Percentiles rank a stretch among this genome's conserved stretches.
These are phyloP conservation scores for Eremothecium cymbalariae DNA, from an alignment of 1,139 yeast genomes.

Conservation along the genomic window DNA sequence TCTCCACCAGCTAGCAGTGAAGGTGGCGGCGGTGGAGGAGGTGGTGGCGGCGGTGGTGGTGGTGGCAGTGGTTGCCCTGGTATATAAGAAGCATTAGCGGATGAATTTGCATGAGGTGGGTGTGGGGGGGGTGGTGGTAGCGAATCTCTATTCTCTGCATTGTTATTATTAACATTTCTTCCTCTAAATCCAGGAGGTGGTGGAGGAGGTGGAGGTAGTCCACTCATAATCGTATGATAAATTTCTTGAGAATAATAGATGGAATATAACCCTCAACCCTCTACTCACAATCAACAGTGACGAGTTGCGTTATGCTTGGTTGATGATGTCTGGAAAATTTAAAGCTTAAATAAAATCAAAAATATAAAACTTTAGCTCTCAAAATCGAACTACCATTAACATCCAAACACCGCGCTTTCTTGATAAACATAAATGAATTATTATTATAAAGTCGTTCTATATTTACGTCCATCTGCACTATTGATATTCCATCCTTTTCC, in stretches of 20 bases:
- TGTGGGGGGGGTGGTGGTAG: slow-evolving; percentile 26
- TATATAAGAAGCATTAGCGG: slow-evolving; percentile 9
- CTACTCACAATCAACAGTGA: no score
- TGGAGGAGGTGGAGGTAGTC: slow-evolving; percentile 22
- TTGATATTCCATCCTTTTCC: slow-evolving; percentile 19
- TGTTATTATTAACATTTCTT: slow-evolving; percentile 1
- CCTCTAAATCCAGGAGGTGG: slow-evolving; percentile 18
- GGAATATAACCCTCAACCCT: no score
- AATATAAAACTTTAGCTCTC: no score
- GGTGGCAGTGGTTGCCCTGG: slow-evolving; percentile 14
- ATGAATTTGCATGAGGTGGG: slow-evolving; percentile 8
- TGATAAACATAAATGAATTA: no score
- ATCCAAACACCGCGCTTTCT: no score
- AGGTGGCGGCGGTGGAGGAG: slow-evolving; percentile 26
- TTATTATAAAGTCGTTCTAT: slow-evolving; percentile 4
- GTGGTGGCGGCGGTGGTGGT: slow-evolving; percentile 30
- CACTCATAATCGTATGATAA: no score
- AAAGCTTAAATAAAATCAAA: no score
- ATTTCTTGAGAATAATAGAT: no score
- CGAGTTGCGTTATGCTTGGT: no score
- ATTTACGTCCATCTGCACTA: slow-evolving; percentile 1
- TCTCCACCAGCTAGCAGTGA: slow-evolving; percentile 12
- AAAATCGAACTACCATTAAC: no score
- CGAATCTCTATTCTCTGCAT: slow-evolving; percentile 5
- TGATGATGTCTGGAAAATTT: no score